Conservation (phyloP, 768 basidiomycete genomes). For the Coprinopsis sp. region DNA sequence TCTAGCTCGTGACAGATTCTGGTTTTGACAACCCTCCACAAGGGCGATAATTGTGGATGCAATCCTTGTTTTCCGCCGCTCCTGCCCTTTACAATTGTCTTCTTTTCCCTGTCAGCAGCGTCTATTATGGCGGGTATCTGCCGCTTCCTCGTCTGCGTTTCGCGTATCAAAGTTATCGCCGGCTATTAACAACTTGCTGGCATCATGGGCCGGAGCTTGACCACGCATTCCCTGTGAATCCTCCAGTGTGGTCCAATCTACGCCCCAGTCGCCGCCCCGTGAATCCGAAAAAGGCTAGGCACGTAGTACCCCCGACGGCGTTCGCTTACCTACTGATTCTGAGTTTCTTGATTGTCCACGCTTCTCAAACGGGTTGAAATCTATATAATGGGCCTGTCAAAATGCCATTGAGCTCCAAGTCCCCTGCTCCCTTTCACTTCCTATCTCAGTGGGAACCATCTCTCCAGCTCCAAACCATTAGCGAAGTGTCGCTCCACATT, state of each 20-base stretch:
- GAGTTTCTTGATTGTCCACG: background rate
- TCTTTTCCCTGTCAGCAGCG: background rate
- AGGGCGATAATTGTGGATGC: background rate
- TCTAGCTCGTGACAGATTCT: background rate
- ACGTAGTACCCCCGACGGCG: slow-evolving; percentile 5
- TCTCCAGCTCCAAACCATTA: slow-evolving; percentile 3
- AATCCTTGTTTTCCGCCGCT: background rate
- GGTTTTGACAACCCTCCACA: background rate
- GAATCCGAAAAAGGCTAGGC: slow-evolving; percentile 5
- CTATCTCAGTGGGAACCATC: background rate
- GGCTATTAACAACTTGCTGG: slow-evolving; percentile 4
- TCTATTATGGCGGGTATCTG: background rate
- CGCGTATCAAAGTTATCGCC: background rate
- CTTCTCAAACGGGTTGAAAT: background rate
- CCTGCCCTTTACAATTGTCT: slow-evolving; percentile 2
- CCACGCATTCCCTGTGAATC: background rate
- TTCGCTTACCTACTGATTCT: slow-evolving; percentile 5
- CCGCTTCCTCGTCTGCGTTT: background rate
- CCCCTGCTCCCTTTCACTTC: background rate
- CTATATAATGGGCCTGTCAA: background rate
- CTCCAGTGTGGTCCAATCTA: slow-evolving; percentile 2
- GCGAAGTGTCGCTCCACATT: slow-evolving; percentile 1
- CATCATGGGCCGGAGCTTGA: slow-evolving; percentile 9
- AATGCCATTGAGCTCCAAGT: background rate
- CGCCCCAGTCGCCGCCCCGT: slow-evolving; percentile 6